Conservation (phyloP, 2,329 filamentous ascomycete genomes). For the Botrytis hyacinthi region DNA sequence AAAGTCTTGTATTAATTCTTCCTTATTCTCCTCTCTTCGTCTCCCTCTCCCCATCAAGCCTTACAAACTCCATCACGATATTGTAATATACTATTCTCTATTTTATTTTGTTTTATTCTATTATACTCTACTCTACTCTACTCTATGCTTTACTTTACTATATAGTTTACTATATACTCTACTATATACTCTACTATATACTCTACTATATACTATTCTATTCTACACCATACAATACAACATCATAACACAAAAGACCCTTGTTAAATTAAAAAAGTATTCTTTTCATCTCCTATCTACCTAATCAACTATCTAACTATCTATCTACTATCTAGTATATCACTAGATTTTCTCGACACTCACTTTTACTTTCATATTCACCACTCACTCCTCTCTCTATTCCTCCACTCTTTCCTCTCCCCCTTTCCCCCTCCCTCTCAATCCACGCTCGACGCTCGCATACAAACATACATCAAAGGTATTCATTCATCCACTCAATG, state of each 20-base stretch:
- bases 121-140: too few species aligned
- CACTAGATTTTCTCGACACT: not conserved
- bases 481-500: not conserved
- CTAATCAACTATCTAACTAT: not conserved
- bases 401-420: not conserved
- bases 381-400: not conserved
- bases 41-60: too few species aligned
- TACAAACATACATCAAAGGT: not conserved
- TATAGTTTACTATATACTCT: too few species aligned
- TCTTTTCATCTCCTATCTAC: not conserved
- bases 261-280: not conserved
- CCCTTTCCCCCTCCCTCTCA: not conserved
- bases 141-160: too few species aligned
- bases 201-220: too few species aligned
- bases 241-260: not conserved
- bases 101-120: too few species aligned
- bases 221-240: not conserved
- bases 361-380: not conserved
- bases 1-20: too few species aligned
- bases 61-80: too few species aligned
- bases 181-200: too few species aligned
- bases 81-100: too few species aligned
- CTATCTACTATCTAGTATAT: not conserved
- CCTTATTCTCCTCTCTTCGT: too few species aligned
- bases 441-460: not conserved